Percentiles rank a stretch among this genome's conserved stretches.
Evolutionary conservation across 208 protist species (phyloP).

Genomic region (Novymonas esmeraldas): DNA sequence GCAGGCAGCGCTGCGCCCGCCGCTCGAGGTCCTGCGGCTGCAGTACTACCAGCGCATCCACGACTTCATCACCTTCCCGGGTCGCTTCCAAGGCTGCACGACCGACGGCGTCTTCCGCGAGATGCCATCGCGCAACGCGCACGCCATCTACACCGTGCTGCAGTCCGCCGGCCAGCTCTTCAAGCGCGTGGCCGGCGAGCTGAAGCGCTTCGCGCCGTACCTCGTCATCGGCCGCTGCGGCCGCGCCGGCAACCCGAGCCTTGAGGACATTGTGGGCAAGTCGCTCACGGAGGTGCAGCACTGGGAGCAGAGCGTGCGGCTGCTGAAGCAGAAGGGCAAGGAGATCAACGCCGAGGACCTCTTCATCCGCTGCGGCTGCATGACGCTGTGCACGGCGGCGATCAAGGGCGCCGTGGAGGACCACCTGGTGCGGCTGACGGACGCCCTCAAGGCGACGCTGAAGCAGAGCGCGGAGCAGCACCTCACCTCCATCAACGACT

Average conservation of each 20-base stretch:
- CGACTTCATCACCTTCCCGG: constrained; percentile 95
- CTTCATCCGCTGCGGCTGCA: constrained; percentile 93
- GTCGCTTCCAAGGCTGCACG: constrained; percentile 89
- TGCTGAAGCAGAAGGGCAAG: constrained; percentile 95
- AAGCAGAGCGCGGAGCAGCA: constrained; percentile 82
- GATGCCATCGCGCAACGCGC: constrained; percentile 91
- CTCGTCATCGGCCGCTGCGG: constrained; percentile 92
- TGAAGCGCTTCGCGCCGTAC: constrained; percentile 89
- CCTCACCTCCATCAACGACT: constrained; percentile 85
- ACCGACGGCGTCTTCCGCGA: constrained; percentile 69
- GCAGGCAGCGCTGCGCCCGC: constrained; percentile 78
- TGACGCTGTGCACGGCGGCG: constrained; percentile 92
- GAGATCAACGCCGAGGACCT: constrained; percentile 95
- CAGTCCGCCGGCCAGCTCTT: constrained; percentile 93
- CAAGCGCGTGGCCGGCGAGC: constrained; percentile 78
- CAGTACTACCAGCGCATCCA: constrained; percentile 95
- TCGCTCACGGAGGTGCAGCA: constrained; percentile 93
- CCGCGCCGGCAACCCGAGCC: constrained; percentile 58
- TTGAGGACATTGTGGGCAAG: constrained; percentile 90
- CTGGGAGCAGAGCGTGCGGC: constrained; percentile 95
- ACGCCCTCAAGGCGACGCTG: constrained; percentile 89
- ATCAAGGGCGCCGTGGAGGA: constrained; percentile 96
- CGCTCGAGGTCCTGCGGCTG: constrained; percentile 90
- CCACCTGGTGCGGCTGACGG: constrained; percentile 88
- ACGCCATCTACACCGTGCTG: constrained; percentile 92